A percentile compares a stretch with the other conserved stretches of the same genome.
phyloP scores from a whole-genome alignment of 2,329 filamentous ascomycete species.

The Fusarium nygamai region DNA sequence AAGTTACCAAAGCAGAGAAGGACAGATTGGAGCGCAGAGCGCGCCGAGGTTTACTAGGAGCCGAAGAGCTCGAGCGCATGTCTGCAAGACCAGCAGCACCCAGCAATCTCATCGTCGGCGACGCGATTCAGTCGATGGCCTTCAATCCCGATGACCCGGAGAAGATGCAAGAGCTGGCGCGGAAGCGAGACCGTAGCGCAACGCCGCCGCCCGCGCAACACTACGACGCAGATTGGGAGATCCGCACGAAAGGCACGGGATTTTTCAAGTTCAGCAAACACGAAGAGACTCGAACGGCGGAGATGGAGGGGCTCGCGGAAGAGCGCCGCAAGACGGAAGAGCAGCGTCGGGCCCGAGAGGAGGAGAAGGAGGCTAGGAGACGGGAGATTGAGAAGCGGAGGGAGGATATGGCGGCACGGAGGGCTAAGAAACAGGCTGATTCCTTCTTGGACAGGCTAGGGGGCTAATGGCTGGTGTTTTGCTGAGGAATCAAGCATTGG shows the following conservation, averaged over 20 bases:
- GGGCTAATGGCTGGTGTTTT: conserved; percentile 10
- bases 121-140: conserved; percentile 83
- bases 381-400: conserved; percentile 72
- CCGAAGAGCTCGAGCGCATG: conserved; percentile 73
- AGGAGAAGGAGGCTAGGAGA: conserved; percentile 66
- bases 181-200: conserved; percentile 78
- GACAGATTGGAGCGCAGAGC: conserved; percentile 68
- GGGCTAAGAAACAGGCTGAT: conserved; percentile 75
- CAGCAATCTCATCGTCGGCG: conserved; percentile 80
- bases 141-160: conserved; percentile 79
- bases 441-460: conserved; percentile 72
- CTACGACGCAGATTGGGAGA: conserved; percentile 86
- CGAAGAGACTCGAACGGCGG: conserved; percentile 68
- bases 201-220: conserved; percentile 85
- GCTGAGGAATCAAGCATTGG: conserved; percentile 7
- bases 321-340: conserved; percentile 76
- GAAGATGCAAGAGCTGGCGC: conserved; percentile 81
- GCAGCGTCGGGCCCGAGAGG: conserved; percentile 64
- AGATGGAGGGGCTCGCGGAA: conserved; percentile 79
- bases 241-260: conserved; percentile 86
- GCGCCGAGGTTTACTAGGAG: conserved; percentile 61
- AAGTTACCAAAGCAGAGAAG: conserved; percentile 75
- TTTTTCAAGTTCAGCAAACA: conserved; percentile 92
- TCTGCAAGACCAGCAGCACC: conserved; percentile 73
- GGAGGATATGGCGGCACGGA: conserved; percentile 67